Base-by-base conservation (phyloP, 805 yeast genomes). In the Candida pseudofarinosa region DNA sequence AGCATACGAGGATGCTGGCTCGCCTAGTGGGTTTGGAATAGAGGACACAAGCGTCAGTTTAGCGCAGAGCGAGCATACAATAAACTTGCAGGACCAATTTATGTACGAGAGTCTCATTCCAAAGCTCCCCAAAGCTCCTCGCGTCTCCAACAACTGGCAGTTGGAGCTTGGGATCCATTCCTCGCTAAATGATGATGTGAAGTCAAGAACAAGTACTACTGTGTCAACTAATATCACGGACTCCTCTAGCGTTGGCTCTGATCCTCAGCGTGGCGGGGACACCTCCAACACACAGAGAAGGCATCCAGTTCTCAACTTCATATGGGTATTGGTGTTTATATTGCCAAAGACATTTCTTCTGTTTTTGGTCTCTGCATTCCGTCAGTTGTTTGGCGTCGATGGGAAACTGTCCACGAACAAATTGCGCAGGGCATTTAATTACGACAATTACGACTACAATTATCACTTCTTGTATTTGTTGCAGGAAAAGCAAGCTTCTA, bases 321-420 rank as follows among this genome's bases (percentile, higher is more conserved):
- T 80, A 4, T 54, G 83, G 51, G 65, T 81, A 40, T 54, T 82
- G 1, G 50, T 84, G 2, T 58, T 82, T 56, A 47, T 83, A 4
- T 59, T 84, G 8, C 90, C 89, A 10, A 73, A 69, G 43, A 50
- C 80, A 1, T 38, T 79, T 6, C 62, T 77, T 38, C 63, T 67
- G 7, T 41, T 77, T 6, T 52, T 77, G 1, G 54, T 68, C 8
- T 69, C 78, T 1, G 51, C 62, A 3, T 46, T 63, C 36, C 54
- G 52, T 35, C 55, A 50, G 37, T 34, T 66, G 7, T 52, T 62
- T 34, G 63, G 65, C 2, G 37, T 36, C 15, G 20, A 20, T 19
- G 30, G n/a, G 15, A 15, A 37, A 47, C 41, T 36, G 35, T 37
- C 35, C 19, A 30, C 50, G 4, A 53, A 57, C 46, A 48, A 49